Evolutionary conservation across 495 filamentous ascomycete genomes (phyloP).

Genomic region (Penicillium angulare): DNA sequence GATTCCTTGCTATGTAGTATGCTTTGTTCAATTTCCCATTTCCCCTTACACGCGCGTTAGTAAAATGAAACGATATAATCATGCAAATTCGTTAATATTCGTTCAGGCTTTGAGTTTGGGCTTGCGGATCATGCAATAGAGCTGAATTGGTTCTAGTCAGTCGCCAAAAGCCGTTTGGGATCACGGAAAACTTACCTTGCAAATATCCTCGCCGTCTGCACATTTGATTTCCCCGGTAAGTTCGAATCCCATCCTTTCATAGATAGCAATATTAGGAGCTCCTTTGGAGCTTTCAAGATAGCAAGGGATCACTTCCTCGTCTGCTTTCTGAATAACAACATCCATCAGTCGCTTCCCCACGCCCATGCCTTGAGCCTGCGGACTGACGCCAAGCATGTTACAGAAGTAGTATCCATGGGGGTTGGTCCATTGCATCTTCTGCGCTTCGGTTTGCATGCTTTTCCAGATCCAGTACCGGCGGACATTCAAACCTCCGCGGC

Average conservation of each 20-base stretch:
- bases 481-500: slow-evolving; percentile 61
- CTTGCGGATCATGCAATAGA: slow-evolving; percentile 28
- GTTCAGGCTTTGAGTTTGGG: slow-evolving; percentile 18
- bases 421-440: slow-evolving; percentile 35
- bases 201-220: slow-evolving; percentile 51
- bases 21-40: slow-evolving; percentile 1
- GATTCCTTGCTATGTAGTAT: neutral
- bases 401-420: slow-evolving; percentile 65
- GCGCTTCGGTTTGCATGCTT: slow-evolving; percentile 36
- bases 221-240: slow-evolving; percentile 61
- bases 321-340: slow-evolving; percentile 56
- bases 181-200: slow-evolving; percentile 30
- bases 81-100: neutral
- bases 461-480: slow-evolving; percentile 61
- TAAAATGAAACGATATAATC: neutral
- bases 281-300: slow-evolving; percentile 65
- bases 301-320: slow-evolving; percentile 56
- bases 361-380: slow-evolving; percentile 56
- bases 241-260: slow-evolving; percentile 64
- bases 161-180: neutral
- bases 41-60: neutral
- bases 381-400: slow-evolving; percentile 65
- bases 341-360: slow-evolving; percentile 59
- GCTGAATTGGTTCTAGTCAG: slow-evolving; percentile 10
- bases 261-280: slow-evolving; percentile 63